Evolutionary conservation across 371 early-diverging fungal genomes (phyloP), one percentile per base, ranked within the genome.

Genomic region (Fennellomyces sp.): DNA sequence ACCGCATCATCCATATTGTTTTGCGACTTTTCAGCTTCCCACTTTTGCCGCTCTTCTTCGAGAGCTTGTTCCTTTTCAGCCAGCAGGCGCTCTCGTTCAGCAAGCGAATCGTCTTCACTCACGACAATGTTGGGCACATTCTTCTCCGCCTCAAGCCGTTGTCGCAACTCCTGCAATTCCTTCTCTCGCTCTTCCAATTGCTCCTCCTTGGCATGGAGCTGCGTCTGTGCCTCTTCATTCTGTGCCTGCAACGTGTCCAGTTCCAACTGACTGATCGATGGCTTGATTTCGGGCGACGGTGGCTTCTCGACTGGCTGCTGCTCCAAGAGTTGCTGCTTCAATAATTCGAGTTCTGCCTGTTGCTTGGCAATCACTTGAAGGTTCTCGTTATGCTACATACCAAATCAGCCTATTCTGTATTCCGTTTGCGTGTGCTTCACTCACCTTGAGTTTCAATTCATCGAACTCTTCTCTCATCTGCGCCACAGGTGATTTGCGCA

Each of bases 261-360:
- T 21, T 63, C 64, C 10, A 54, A 28, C 11, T 68, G 56, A 13
- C 62, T 70, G 27, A 52, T 58, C 7, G 66, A 59, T 26, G 60
- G 56, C 11, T 52, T 41, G n/a, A 63, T 27, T 8, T 51, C 59
- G 3, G 63, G 60, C 26, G 45, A 23, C 8, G 45, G 21, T 33
- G 35, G 19, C 41, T n/a, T n/a, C n/a, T n/a, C n/a, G n/a, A n/a
- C 28, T 45, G 25, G 55, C 25, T 38, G 53, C 39, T 49, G 56
- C 17, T 25, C 36, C 48, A 17, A 48, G 36, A 79, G 48, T 65
- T 74, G 38, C 51, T 65, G 55, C 19, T 67, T 67, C 35, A 71
- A 31, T 10, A 45, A 26, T 49, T 70, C 62, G 49, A 90, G 68
- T 8, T 88, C 89, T 4, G 82, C 73, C 31, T 85, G 66, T 87